Base-by-base conservation (phyloP, 345 rosid species). In the Euphorbia peplus region DNA sequence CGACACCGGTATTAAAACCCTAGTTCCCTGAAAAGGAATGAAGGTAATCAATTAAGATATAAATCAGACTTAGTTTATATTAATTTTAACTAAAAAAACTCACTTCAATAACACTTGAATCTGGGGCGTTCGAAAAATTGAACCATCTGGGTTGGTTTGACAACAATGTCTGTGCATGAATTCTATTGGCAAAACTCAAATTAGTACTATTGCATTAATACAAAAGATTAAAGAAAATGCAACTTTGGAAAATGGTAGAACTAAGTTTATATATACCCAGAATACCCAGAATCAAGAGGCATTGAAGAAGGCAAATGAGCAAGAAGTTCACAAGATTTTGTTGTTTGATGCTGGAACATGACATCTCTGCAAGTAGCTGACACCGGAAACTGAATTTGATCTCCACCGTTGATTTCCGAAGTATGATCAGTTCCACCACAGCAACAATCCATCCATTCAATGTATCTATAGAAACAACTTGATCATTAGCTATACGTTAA, bases 381-480 rank as follows among this genome's bases (percentile, higher is more conserved):
- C 55, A 79, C 81, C 56, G 84, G 83, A 39, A 86, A 82, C 21
- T 80, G 77, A 78, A 83, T 75, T 56, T 80, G 85, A 64, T 87
- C 91, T 6, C 72, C 76, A 69, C 77, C 83, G 65, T 53, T 79
- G 5, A 57, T 10, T 52, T 81, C 62, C 0, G 44, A 68, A 30
- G 61, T 42, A 50, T n/a, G n/a, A n/a, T 83, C 85, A 62, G 84
- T 70, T 63, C 96, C 96, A 55, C 80, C 89, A 67, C 98, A 93
- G 75, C 97, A 90, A 61, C 96, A 90, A 74, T 87, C 95, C 70
- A 83, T 66, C 96, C 93, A 90, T 82, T 85, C 93, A 57, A 90
- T 39, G 64, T 70, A 77, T 74, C 92, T 87, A 44, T 6, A 41
- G 51, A 56, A 10, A 25, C 37, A n/a, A n/a, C n/a, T n/a, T n/a